Evolutionary conservation across 768 basidiomycete species (phyloP), one percentile per base, ranked within the genome.

Genomic region (Suillus americanus): DNA sequence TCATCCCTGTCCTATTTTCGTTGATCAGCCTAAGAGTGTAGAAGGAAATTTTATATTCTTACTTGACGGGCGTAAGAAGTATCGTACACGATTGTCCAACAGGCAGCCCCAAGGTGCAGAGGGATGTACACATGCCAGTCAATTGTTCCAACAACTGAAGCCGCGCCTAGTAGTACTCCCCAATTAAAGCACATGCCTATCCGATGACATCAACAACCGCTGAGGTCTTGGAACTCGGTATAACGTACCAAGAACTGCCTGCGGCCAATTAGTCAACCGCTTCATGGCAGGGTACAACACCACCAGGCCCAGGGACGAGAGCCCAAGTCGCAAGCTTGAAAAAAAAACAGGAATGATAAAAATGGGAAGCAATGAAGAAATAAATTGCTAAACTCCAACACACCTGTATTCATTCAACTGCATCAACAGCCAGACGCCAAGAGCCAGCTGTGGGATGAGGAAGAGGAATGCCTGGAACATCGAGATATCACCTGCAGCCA

Each of bases 1-100:
- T 92, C 92, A 62, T 81, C 75, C 62, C 89, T 87, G 75, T 94
- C 92, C 79, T 92, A 81, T 72, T 64, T 84, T 14, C 85, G 82
- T 62, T 85, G 84, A 84, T 86, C 82, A 86, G 85, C 83, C 82
- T 61, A 86, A 16, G 8, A 38, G 8, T 23, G 1, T 37, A 23
- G 14, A 38, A 38, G 9, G 0, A 30, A 25, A 38, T 9, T 3
- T n/a, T n/a, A n/a, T n/a, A 38, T 23, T 2, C 55, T 56, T 35
- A 56, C 55, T 56, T 56, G 55, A 38, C 55, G 55, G 14, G 55
- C 55, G 23, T 56, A 56, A 38, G 37, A 5, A 18, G 55, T 56
- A 9, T 56, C 55, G 5, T 40, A 40, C 9, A 38, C 37, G 1
- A 57, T 40, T 12, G 37, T 38, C 37, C 37, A 38, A 9, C 37